A percentile compares a stretch with the other conserved stretches of the same genome.
Evolutionary conservation across 192 early-diverging fungal genomes (phyloP).

Genomic region (Coemansia sp.): DNA sequence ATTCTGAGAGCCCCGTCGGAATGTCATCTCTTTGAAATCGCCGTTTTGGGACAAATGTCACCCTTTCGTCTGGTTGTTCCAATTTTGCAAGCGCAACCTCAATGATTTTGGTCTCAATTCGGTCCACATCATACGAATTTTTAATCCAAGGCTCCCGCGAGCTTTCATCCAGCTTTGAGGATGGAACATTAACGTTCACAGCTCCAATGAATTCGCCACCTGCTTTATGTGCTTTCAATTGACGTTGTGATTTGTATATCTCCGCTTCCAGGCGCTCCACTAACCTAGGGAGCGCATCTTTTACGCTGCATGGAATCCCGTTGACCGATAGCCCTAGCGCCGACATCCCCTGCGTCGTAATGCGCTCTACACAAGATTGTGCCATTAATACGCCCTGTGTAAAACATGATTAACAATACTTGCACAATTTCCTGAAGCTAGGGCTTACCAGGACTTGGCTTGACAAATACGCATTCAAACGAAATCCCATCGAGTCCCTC

Average conservation of each 20-base stretch:
- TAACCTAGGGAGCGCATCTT: conserved; percentile 19
- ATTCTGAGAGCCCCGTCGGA: background rate
- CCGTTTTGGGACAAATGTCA: background rate
- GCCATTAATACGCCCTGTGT: too few species aligned
- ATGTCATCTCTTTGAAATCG: background rate
- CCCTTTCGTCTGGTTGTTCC: background rate
- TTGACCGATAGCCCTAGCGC: conserved; percentile 20
- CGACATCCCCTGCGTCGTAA: conserved; percentile 8
- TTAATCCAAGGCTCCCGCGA: conserved; percentile 16
- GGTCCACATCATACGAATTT: conserved; percentile 13
- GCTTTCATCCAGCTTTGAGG: conserved; percentile 25
- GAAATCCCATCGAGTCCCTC: conserved; percentile 6
- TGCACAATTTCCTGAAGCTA: background rate
- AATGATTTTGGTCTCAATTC: conserved; percentile 15
- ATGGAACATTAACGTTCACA: conserved; percentile 20
- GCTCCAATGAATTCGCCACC: conserved; percentile 18
- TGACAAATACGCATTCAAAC: conserved; percentile 30
- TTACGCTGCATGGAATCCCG: conserved; percentile 12
- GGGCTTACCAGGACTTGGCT: background rate
- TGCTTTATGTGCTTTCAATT: background rate
- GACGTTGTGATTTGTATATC: background rate
- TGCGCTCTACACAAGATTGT: background rate
- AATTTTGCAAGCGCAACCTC: conserved; percentile 1
- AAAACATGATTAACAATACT: too few species aligned
- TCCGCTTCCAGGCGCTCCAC: conserved; percentile 8